Percentiles rank a stretch among this genome's conserved stretches.
Conservation (phyloP, 495 filamentous ascomycete genomes). For the Tuber indicum region DNA sequence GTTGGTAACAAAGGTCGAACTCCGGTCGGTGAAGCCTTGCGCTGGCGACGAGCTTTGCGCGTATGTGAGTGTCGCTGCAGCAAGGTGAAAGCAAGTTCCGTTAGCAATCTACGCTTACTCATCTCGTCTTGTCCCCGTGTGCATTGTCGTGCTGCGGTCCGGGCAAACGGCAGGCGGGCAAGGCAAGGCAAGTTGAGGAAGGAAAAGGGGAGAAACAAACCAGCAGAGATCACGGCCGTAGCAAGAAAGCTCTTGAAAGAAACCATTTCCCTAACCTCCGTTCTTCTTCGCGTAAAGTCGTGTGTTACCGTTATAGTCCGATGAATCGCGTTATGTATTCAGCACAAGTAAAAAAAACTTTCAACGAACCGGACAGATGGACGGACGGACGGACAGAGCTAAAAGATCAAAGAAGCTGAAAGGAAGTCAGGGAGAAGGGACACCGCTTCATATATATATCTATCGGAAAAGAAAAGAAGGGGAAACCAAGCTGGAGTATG, state of each 20-base stretch:
- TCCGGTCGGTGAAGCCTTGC: neutral
- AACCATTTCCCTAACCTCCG: neutral
- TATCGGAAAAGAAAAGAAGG: neutral
- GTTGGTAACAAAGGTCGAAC: neutral
- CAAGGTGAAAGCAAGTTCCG: neutral
- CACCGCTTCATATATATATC: neutral
- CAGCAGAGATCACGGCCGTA: neutral
- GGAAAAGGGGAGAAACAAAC: neutral
- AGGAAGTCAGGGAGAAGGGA: neutral
- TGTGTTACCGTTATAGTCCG: neutral
- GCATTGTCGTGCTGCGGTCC: neutral
- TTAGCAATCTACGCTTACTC: neutral
- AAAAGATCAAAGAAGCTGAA: neutral
- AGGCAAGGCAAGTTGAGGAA: neutral
- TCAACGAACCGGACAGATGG: neutral
- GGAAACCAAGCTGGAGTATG: neutral
- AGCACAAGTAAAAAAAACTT: neutral
- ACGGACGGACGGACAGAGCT: neutral
- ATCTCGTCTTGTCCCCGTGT: neutral
- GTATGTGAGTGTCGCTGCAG: neutral
- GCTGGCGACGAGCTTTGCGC: neutral
- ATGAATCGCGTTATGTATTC: neutral
- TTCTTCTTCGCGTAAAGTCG: neutral
- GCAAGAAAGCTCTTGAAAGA: neutral
- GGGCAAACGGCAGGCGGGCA: too few species aligned